Base-by-base conservation (phyloP, 176 grass and related monocot genomes). In the Metroxylon sagu region DNA sequence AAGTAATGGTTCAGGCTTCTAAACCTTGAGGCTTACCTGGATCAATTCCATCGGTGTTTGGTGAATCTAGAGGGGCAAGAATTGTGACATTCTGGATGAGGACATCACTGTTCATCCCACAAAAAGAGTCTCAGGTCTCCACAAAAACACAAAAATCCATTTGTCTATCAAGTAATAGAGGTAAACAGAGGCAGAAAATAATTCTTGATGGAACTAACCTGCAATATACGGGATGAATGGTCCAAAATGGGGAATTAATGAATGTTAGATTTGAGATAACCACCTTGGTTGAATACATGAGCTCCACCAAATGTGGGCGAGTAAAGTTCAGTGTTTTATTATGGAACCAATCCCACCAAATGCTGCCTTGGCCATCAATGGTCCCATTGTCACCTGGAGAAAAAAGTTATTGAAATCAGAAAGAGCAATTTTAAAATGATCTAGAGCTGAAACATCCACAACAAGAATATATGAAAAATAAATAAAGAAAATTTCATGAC, bases 181-280 rank as follows among this genome's bases (percentile, higher is more conserved):
- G 25, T 75, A 31, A 81, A 75, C 6, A 59, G 14, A 79, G 76
- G 31, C 29, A 73, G 50, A 70, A 74, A 60, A 5, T 53, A 56
- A 77, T 28, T 26, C 29, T 50, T 80, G 52, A 50, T 65, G 65
- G 67, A 29, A 77, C 70, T 57, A 77, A 98, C 93, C 93, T 88
- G 72, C 86, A 92, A 60, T 98, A 98, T 57, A 92, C 84, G 51
- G 93, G 93, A 74, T 92, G 93, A 63, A 98, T 92, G 64, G 89
- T 75, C 87, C 87, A 98, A 71, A 92, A 98, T 1, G 93, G 84
- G 4, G 93, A 98, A 56, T 88, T 83, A 29, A 75, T 79, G 70
- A 98, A 92, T 10, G 93, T 92, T 56, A 98, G 69, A 87, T 98
- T 85, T 18, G 93, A 85, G 75, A 98, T 92, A 71, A 98, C 72